Evolutionary conservation across 208 protist genomes (phyloP).

Genomic region (Acanthamoeba royreba): DNA sequence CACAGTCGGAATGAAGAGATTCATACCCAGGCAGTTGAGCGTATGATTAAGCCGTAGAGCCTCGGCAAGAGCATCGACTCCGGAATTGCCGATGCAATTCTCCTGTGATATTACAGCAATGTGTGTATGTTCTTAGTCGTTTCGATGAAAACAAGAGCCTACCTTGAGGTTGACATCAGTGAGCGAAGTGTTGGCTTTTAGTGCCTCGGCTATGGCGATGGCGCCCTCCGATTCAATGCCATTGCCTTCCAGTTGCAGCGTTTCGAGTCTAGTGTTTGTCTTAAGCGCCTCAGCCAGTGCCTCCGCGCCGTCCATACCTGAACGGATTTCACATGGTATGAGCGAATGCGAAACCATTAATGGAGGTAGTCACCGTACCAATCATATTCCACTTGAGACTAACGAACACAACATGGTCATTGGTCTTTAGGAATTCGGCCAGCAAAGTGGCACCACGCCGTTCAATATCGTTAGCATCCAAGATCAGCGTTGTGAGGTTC

Average conservation of each 20-base stretch:
- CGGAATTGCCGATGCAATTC: neutral
- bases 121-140: neutral
- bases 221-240: neutral
- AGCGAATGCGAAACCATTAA: neutral
- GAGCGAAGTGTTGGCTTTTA: neutral
- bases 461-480: constrained; percentile 1
- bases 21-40: neutral
- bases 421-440: neutral
- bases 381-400: constrained; percentile 18
- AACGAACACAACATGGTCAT: neutral
- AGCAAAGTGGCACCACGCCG: neutral
- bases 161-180: constrained; percentile 1
- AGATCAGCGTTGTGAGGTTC: neutral
- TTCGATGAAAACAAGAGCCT: neutral
- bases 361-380: neutral
- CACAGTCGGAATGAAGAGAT: neutral
- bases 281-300: neutral
- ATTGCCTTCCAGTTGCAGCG: neutral
- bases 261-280: neutral
- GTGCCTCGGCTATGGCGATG: neutral
- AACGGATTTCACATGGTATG: neutral
- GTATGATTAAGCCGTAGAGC: neutral
- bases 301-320: neutral
- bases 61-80: neutral
- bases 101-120: neutral